Percentiles rank a stretch among this genome's conserved stretches.
These are phyloP conservation scores for Candida incommunis DNA, from an alignment of 805 yeast species.

Conservation along the genomic window DNA sequence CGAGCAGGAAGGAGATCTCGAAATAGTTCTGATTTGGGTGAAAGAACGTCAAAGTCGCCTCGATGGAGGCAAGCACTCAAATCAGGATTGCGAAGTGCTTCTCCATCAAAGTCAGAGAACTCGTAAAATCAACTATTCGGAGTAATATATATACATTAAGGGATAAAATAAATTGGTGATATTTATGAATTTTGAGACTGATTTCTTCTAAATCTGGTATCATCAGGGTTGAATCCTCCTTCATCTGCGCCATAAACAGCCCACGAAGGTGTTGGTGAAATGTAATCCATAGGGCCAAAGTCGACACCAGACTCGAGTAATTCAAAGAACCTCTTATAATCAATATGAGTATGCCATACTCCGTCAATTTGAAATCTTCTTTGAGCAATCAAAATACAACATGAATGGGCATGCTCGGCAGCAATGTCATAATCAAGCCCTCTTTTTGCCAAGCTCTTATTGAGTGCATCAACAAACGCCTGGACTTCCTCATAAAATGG, in stretches of 20 bases:
- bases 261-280: constrained; percentile 76
- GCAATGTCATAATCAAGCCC: constrained; percentile 71
- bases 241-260: constrained; percentile 76
- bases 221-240: constrained; percentile 86
- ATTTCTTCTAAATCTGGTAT: constrained; percentile 17
- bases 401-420: constrained; percentile 91
- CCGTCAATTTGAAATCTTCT: constrained; percentile 52
- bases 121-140: too few species aligned
- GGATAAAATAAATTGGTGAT: too few species aligned
- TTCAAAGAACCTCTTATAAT: constrained; percentile 63
- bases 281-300: constrained; percentile 70
- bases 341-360: constrained; percentile 81
- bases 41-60: background rate
- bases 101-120: background rate
- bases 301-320: constrained; percentile 48
- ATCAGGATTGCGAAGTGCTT: background rate
- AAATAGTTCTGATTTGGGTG: background rate
- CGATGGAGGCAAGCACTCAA: background rate
- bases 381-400: constrained; percentile 78
- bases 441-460: constrained; percentile 45
- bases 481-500: constrained; percentile 89
- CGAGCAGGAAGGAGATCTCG: background rate
- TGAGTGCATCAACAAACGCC: constrained; percentile 51
- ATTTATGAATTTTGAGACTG: too few species aligned
- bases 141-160: too few species aligned